Evolutionary conservation across 2,329 filamentous ascomycete genomes (phyloP).

Genomic region (Diaporthe sp.): DNA sequence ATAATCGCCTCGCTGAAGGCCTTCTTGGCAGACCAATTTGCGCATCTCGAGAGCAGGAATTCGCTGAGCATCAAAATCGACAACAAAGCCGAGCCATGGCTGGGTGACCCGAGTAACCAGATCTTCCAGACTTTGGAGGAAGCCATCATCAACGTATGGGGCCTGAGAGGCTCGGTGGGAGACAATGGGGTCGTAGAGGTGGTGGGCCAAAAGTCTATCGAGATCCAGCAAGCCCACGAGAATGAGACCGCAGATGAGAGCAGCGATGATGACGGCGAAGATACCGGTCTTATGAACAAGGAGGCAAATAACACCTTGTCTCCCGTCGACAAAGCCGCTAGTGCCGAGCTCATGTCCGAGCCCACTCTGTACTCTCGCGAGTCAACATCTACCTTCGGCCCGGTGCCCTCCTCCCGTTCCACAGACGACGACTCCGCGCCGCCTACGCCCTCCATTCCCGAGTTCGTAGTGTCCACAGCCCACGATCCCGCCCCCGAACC

Average conservation of each 20-base stretch:
- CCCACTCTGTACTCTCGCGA: not conserved
- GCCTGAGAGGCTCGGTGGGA: constrained; percentile 57
- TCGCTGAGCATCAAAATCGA: constrained; percentile 85
- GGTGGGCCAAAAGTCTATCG: constrained; percentile 33
- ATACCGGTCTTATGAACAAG: not conserved
- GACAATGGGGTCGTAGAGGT: constrained; percentile 7
- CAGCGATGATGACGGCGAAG: not conserved
- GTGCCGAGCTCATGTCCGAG: not conserved
- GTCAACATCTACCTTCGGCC: constrained; percentile 28
- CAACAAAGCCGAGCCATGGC: constrained; percentile 95
- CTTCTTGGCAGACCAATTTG: constrained; percentile 80
- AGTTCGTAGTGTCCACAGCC: not conserved
- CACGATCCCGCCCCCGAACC: not conserved
- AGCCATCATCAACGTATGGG: constrained; percentile 89
- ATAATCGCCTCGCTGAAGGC: constrained; percentile 76
- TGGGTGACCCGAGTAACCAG: constrained; percentile 90
- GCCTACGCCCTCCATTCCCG: not conserved
- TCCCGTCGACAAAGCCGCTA: not conserved
- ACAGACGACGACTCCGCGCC: not conserved
- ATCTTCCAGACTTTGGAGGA: constrained; percentile 91
- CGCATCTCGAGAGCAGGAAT: constrained; percentile 82
- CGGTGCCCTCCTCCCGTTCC: not conserved
- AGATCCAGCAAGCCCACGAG: not conserved
- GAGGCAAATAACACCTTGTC: not conserved
- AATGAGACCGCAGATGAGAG: not conserved